Evolutionary conservation across 106 monocot genomes (phyloP), one percentile per base, ranked within the genome.

Genomic region (Platanthera guangdongensis): DNA sequence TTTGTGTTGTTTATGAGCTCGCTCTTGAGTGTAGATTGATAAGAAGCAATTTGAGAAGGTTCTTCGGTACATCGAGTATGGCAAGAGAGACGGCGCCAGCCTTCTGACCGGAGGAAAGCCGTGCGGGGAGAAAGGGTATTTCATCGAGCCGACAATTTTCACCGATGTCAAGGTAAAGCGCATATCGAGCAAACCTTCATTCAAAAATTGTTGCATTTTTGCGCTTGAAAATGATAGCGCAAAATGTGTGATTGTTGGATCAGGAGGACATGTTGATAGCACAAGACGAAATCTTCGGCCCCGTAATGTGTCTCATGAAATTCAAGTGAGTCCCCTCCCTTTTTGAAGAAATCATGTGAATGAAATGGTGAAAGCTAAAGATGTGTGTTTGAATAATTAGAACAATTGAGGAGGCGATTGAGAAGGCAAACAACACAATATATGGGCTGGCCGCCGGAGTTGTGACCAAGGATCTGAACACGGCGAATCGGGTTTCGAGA

Each of bases 61-160:
- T 10, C 83, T 89, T 39, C 71, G 52, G 18, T 86, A 83, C 74
- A 84, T 86, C 59, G 84, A 81, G 48, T 78, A 80, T 11, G 89
- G 89, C 7, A 81, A 75, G 70, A 81, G 54, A 6, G 89, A 83
- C 21, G 84, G 81, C 21, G 84, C 83, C 2, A 84, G 74, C 13
- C 51, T 89, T 65, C 71, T 84, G 8, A 84, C 83, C 11, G 89
- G 86, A 57, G 86, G 89, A 45, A 83, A 82, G 72, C 70, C 79
- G 4, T 89, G 83, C 73, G 76, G 86, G 13, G 81, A 84, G 8
- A 85, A 81, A 52, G 89, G 89, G 14, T 83, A 81, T 78, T 86
- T 77, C 74, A 84, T 89, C 50, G 83, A 89, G 64, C 89, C 89
- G 22, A 89, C 89, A n/a, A 89, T 89, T 49, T 89, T 89, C 47